A percentile compares a stretch with the other conserved stretches of the same genome.
phyloP scores from a whole-genome alignment of 495 filamentous ascomycete genomes.

The Trichoderma parareesei region DNA sequence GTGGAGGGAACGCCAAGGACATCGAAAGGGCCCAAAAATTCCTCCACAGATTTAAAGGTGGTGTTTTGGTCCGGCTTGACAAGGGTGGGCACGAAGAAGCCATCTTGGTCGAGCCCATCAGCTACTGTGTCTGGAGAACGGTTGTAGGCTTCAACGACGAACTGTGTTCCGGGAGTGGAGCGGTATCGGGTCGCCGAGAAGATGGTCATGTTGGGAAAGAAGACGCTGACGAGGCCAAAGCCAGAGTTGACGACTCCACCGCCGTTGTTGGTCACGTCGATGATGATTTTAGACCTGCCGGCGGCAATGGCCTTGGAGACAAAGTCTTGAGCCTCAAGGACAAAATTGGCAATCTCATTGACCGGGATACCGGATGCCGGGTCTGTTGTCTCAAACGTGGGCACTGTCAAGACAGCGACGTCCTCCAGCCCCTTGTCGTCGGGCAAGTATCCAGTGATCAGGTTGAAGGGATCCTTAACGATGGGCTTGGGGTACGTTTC shows the following conservation, averaged over 20 bases:
- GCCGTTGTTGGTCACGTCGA: slow-evolving; percentile 48
- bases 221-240: slow-evolving; percentile 33
- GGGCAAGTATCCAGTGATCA: slow-evolving; percentile 29
- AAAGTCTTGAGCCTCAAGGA: slow-evolving; percentile 30
- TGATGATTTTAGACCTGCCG: slow-evolving; percentile 42
- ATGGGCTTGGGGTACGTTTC: slow-evolving; percentile 18
- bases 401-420: slow-evolving; percentile 28
- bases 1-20: not conserved
- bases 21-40: not conserved
- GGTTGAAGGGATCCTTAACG: slow-evolving; percentile 19
- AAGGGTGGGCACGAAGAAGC: not conserved
- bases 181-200: slow-evolving; percentile 17
- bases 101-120: not conserved
- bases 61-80: not conserved
- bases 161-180: not conserved
- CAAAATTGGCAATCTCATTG: slow-evolving; percentile 28
- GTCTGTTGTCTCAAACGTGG: slow-evolving; percentile 18
- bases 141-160: not conserved
- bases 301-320: slow-evolving; percentile 26
- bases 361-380: not conserved
- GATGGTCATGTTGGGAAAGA: slow-evolving; percentile 17
- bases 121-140: too few species aligned
- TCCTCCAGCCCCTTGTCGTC: slow-evolving; percentile 33
- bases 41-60: not conserved
- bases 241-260: slow-evolving; percentile 43